These are phyloP conservation scores for Schrenkiella parvula DNA, from an alignment of 345 rosid genomes.

Conservation along the genomic window DNA sequence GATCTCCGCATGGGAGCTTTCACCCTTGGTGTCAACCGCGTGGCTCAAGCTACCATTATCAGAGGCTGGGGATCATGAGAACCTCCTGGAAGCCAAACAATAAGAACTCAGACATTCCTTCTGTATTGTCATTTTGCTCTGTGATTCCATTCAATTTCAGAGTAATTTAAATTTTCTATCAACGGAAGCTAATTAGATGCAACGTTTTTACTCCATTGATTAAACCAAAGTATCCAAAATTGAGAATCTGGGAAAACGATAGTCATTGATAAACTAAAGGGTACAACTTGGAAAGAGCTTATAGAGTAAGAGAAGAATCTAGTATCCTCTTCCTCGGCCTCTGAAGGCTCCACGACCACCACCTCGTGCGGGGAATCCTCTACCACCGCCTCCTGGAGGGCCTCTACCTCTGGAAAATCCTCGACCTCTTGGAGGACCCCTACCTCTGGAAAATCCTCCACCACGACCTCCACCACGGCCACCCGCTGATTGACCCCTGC, in stretches of 20 bases:
- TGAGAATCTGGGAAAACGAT: constrained; percentile 8
- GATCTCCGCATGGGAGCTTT: constrained; percentile 99
- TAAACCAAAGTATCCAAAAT: background rate
- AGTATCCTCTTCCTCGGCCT: constrained; percentile 69
- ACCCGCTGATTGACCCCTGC: constrained; percentile 46
- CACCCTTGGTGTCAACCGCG: constrained; percentile 93
- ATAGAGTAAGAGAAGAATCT: constrained; percentile 11
- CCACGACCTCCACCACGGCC: constrained; percentile 47
- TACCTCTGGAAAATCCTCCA: constrained; percentile 52
- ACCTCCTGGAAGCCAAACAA: background rate
- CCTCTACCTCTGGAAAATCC: constrained; percentile 46
- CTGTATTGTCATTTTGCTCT: background rate
- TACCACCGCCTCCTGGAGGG: constrained; percentile 51
- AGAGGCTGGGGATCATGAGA: constrained; percentile 89
- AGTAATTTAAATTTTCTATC: background rate
- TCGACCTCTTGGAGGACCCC: constrained; percentile 72
- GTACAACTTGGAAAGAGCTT: constrained; percentile 1
- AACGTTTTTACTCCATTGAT: background rate
- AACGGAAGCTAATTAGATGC: background rate
- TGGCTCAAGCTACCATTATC: constrained; percentile 80
- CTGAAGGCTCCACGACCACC: constrained; percentile 77
- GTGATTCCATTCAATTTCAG: background rate
- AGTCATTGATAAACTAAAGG: constrained; percentile 10
- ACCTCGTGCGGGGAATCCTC: constrained; percentile 66
- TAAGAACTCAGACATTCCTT: background rate